Evolutionary conservation across 345 rosid genomes (phyloP).

Genomic region (Euphorbia tirucalli): DNA sequence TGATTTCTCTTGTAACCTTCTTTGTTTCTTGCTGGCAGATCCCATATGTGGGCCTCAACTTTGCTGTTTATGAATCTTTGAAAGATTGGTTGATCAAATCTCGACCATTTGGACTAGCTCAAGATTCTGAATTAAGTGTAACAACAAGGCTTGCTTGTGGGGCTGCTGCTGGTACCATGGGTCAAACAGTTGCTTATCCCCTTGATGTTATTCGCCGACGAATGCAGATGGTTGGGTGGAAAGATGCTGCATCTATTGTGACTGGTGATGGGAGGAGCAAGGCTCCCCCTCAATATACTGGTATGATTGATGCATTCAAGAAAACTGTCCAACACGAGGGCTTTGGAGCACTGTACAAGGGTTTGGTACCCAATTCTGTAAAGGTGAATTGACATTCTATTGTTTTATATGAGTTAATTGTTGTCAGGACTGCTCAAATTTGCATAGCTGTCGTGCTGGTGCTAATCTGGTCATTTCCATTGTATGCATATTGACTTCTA

Average conservation of each 20-base stretch:
- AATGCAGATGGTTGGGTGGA: conserved; percentile 99
- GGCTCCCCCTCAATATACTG: conserved; percentile 55
- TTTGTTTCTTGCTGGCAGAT: conserved; percentile 37
- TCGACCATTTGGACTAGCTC: conserved; percentile 64
- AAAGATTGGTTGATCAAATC: conserved; percentile 78
- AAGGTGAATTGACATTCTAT: conserved; percentile 46
- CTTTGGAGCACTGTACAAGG: conserved; percentile 77
- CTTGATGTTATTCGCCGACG: conserved; percentile 95
- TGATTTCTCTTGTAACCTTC: neutral
- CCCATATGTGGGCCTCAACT: conserved; percentile 91
- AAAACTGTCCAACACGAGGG: conserved; percentile 77
- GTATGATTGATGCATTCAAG: conserved; percentile 82
- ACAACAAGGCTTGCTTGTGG: conserved; percentile 94
- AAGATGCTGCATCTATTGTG: conserved; percentile 74
- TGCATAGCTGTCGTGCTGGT: neutral
- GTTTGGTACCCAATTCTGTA: conserved; percentile 82
- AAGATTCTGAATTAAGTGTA: conserved; percentile 72
- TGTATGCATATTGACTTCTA: too few species aligned
- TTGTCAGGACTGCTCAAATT: neutral
- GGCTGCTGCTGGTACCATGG: conserved; percentile 91
- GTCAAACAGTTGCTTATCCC: conserved; percentile 96
- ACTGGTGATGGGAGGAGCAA: conserved; percentile 70
- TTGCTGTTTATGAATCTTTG: conserved; percentile 81
- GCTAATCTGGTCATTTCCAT: too few species aligned
- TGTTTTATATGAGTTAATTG: neutral